Evolutionary conservation across 31 red algal genomes (phyloP).

Genomic region (Odonthalia washingtoniensis): DNA sequence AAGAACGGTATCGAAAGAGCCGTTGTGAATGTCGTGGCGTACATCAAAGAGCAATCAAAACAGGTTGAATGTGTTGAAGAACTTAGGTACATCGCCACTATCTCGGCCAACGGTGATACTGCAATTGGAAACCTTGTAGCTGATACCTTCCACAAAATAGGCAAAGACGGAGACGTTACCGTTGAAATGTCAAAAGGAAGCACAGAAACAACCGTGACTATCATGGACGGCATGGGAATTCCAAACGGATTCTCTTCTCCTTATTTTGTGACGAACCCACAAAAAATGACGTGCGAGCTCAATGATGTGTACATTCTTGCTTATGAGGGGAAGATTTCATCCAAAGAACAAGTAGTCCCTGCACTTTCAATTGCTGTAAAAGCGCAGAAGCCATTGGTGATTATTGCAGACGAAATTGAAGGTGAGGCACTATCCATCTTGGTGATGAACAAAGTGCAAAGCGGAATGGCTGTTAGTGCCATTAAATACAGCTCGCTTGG

Average conservation of each 20-base stretch:
- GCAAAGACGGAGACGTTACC: constrained; percentile 90
- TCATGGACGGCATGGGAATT: constrained; percentile 98
- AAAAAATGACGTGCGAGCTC: constrained; percentile 75
- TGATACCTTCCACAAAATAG: constrained; percentile 97
- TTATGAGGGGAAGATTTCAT: constrained; percentile 86
- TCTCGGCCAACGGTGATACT: constrained; percentile 95
- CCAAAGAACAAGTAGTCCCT: constrained; percentile 77
- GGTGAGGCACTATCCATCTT: constrained; percentile 97
- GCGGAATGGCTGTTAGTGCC: constrained; percentile 93
- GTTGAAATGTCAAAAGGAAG: constrained; percentile 82
- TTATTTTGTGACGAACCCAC: constrained; percentile 94
- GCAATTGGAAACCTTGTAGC: constrained; percentile 89
- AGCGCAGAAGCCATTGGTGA: constrained; percentile 89
- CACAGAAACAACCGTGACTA: constrained; percentile 78
- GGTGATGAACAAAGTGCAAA: constrained; percentile 96
- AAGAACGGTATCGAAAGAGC: constrained; percentile 75
- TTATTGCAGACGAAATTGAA: constrained; percentile 99
- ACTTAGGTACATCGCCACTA: constrained; percentile 87
- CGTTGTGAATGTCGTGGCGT: constrained; percentile 39
- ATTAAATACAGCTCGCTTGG: constrained; percentile 98
- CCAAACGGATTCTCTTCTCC: constrained; percentile 96
- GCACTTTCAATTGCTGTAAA: constrained; percentile 89
- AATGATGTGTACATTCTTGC: constrained; percentile 77
- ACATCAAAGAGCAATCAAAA: constrained; percentile 41
- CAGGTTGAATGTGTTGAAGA: constrained; percentile 53